Evolutionary conservation across 2,329 filamentous ascomycete genomes (phyloP).

Genomic region (Diaporthe citrichinensis): DNA sequence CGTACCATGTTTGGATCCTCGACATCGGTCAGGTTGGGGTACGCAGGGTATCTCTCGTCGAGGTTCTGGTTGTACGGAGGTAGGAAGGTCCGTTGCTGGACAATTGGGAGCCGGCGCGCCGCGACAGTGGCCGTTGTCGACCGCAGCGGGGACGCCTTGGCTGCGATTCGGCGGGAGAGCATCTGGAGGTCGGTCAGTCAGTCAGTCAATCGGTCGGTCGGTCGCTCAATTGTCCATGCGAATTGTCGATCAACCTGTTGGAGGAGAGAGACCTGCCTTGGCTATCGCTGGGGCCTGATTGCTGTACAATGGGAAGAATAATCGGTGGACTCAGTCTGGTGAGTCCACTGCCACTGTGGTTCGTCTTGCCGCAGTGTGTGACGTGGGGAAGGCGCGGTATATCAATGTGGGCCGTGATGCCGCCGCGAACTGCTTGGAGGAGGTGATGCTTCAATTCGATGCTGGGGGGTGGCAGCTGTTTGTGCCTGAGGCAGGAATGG

Average conservation of each 20-base stretch:
- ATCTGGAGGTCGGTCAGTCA: conserved; percentile 59
- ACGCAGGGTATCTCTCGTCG: conserved; percentile 68
- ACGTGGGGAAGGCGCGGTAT: conserved; percentile 28
- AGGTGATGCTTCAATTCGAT: conserved; percentile 21
- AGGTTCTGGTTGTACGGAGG: conserved; percentile 64
- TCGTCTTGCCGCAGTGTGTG: conserved; percentile 22
- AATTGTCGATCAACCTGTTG: neutral
- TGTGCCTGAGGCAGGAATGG: conserved; percentile 38
- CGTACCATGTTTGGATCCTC: conserved; percentile 67
- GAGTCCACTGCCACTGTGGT: conserved; percentile 14
- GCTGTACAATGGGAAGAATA: conserved; percentile 48
- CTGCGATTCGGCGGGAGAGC: conserved; percentile 71
- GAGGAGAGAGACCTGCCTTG: conserved; percentile 49
- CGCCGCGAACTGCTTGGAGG: neutral
- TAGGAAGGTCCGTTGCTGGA: conserved; percentile 71
- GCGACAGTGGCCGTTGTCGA: conserved; percentile 59
- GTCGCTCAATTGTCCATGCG: neutral
- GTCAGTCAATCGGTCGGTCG: neutral
- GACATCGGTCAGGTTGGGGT: conserved; percentile 65
- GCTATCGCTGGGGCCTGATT: conserved; percentile 52
- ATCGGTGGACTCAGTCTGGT: conserved; percentile 43
- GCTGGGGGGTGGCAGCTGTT: neutral
- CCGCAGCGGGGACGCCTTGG: conserved; percentile 62
- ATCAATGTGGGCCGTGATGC: conserved; percentile 5
- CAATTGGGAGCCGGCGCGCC: conserved; percentile 64